Conservation (phyloP, 2,329 filamentous ascomycete genomes). For the Lecanicillium sp. region DNA sequence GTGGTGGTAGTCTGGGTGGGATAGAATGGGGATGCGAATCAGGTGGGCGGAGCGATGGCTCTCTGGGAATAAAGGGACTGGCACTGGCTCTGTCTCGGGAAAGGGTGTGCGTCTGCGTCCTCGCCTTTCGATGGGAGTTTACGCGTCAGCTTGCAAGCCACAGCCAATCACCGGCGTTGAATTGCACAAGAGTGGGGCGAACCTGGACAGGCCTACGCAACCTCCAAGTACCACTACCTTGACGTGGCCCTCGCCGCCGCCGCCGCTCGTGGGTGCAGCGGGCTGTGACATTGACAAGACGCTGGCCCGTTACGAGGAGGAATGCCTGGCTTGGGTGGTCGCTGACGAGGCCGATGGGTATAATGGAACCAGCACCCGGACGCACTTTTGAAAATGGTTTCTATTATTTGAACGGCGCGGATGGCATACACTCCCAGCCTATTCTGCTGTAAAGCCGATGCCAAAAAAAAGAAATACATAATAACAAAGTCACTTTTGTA, state of each 20-base stretch:
- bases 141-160: conserved; percentile 23
- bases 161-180: conserved; percentile 14
- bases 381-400: background rate
- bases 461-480: conserved; percentile 1
- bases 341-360: background rate
- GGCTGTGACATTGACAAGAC: background rate
- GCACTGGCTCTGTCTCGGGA: conserved; percentile 9
- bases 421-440: too few species aligned
- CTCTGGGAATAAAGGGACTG: conserved; percentile 6
- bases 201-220: conserved; percentile 8
- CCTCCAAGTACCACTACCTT: conserved; percentile 8
- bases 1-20: background rate
- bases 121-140: conserved; percentile 14
- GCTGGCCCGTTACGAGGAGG: background rate
- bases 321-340: background rate
- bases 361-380: background rate
- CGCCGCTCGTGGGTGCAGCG: background rate
- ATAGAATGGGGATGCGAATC: conserved; percentile 1
- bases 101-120: conserved; percentile 9
- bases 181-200: conserved; percentile 4
- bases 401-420: background rate
- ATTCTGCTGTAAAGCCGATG: background rate
- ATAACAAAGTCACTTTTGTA: background rate
- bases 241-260: background rate
- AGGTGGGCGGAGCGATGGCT: background rate